Evolutionary conservation across 1,284 basidiomycete genomes (phyloP).

Genomic region (Moesziomyces globuligerus): DNA sequence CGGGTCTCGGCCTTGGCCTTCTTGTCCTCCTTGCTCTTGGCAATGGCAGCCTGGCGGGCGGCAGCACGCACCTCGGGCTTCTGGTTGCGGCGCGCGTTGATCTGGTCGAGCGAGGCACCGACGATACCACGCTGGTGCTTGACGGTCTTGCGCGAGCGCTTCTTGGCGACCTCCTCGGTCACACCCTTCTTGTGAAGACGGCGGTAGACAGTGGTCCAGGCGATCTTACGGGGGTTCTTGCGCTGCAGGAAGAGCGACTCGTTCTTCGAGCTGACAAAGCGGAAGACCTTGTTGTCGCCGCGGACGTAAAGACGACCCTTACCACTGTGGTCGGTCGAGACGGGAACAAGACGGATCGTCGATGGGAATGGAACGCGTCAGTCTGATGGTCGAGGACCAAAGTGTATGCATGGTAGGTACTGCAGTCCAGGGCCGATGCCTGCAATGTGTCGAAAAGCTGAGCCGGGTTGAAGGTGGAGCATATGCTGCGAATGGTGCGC

Average conservation of each 20-base stretch:
- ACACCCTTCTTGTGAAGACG: constrained; percentile 99
- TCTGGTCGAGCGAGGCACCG: constrained; percentile 90
- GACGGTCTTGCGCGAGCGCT: constrained; percentile 93
- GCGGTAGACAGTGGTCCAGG: constrained; percentile 96
- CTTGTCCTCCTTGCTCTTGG: constrained; percentile 90
- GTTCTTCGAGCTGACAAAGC: constrained; percentile 71
- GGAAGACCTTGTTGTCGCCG: constrained; percentile 68
- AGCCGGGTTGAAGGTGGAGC: no score
- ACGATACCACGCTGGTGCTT: constrained; percentile 99
- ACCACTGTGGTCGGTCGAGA: constrained; percentile 47
- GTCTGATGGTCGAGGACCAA: no score
- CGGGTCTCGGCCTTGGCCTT: constrained; percentile 72
- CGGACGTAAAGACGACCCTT: constrained; percentile 67
- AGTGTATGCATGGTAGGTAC: no score
- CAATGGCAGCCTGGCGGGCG: constrained; percentile 85
- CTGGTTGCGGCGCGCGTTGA: constrained; percentile 81
- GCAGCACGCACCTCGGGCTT: constrained; percentile 85
- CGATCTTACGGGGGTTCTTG: constrained; percentile 99
- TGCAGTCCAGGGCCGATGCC: no score
- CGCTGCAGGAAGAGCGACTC: constrained; percentile 98
- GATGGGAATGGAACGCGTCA: no score
- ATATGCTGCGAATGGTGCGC: no score
- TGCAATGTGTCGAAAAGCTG: no score
- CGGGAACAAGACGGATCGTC: no score
- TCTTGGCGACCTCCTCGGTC: constrained; percentile 98